These are phyloP conservation scores for Coemansia sp. DNA, from an alignment of 192 early-diverging fungal species.

Conservation along the genomic window DNA sequence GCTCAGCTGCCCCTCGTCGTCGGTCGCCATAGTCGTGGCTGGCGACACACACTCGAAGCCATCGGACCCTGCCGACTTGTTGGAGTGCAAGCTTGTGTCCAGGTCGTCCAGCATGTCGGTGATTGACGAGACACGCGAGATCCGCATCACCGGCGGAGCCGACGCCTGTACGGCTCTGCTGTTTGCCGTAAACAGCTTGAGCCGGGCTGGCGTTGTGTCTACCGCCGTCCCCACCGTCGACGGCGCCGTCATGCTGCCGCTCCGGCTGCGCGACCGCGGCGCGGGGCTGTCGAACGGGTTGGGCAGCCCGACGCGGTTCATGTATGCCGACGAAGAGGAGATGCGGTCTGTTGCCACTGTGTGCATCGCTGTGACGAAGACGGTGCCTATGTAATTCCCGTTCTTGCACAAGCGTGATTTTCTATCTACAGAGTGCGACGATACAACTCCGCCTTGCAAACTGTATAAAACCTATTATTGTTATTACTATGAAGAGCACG, in stretches of 20 bases:
- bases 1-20: background rate
- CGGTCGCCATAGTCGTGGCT: background rate
- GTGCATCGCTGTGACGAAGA: conserved; percentile 19
- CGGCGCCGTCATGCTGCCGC: conserved; percentile 6
- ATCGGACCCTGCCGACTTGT: conserved; percentile 16
- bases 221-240: conserved; percentile 15
- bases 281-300: conserved; percentile 27
- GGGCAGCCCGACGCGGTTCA: conserved; percentile 29
- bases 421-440: background rate
- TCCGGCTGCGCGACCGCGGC: conserved; percentile 15
- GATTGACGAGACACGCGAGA: conserved; percentile 24
- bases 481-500: background rate
- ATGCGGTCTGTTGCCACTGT: conserved; percentile 30
- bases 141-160: background rate
- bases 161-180: conserved; percentile 7
- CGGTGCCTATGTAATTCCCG: no score
- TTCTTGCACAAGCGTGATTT: background rate
- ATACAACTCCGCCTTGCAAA: background rate
- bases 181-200: background rate
- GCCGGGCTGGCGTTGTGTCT: conserved; percentile 7
- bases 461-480: background rate
- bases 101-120: conserved; percentile 36
- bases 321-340: conserved; percentile 32
- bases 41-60: conserved; percentile 26
- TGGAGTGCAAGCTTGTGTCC: conserved; percentile 30